Evolutionary conservation across 306 rosid species (phyloP), one percentile per base, ranked within the genome.

Genomic region (Sphenostylis stenocarpa): DNA sequence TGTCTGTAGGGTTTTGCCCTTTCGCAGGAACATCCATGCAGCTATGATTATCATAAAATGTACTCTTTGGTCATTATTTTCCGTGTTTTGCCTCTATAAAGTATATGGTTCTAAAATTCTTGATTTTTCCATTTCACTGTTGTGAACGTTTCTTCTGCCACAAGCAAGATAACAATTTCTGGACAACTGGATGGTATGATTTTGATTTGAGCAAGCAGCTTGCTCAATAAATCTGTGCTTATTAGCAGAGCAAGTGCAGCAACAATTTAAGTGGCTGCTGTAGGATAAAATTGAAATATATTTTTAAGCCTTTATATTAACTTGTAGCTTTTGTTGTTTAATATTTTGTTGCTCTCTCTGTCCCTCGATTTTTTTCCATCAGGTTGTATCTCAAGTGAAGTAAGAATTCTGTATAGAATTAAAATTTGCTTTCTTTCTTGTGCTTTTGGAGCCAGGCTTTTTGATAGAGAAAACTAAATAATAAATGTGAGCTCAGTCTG

Each of bases 241-340:
- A n/a, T 63, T 34, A 65, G n/a, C 61, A 20, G 2, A 3, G n/a
- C n/a, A 55, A 4, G 1, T 21, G 62, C 14, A 6, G 62, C 53
- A 29, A 28, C 60, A 45, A 65, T 16, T 31, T 49, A 63, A 55
- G 67, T 31, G 44, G 63, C 15, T 31, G 52, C 6, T 38, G 36
- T 20, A 38, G 38, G 55, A 20, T 21, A 29, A 55, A 72, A 38
- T 39, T 56, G 66, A 56, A 56, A 24, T 39, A 3, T 23, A 47
- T 28, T 9, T 72, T 56, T 56, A 70, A 23, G 67, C 31, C 53
- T 41, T 38, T 16, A 67, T 24, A 43, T 23, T 20, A n/a, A 44
- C 72, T 67, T 24, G 16, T 43, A 67, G 38, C 72, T 43, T 67
- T 66, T 21, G 36, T 20, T 62, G 45, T 39, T 67, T 71, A 72